Evolutionary conservation across 257 asterid genomes (phyloP).

Genomic region (Ehretia macrophylla): DNA sequence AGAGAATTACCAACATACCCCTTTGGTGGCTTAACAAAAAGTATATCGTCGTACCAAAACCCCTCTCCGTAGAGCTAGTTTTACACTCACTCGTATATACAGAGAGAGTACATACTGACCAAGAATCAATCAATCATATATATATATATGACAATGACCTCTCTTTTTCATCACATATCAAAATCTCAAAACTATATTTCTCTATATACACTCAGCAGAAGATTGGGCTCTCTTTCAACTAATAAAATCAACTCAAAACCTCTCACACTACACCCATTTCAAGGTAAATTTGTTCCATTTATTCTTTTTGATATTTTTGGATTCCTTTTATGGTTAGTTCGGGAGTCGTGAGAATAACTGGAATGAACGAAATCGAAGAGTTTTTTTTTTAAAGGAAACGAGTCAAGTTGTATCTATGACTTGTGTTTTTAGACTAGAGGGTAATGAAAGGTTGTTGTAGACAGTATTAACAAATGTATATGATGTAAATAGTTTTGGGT

Average conservation of each 20-base stretch:
- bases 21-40: too few species aligned
- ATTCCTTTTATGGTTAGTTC: background rate
- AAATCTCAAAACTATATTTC: conserved; percentile 21
- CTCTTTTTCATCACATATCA: conserved; percentile 31
- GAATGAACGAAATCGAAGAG: too few species aligned
- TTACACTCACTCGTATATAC: background rate
- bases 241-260: conserved; percentile 26
- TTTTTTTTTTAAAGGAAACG: too few species aligned
- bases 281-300: conserved; percentile 33
- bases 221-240: conserved; percentile 13
- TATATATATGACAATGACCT: conserved; percentile 27
- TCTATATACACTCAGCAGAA: conserved; percentile 19
- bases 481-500: too few species aligned
- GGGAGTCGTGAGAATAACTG: too few species aligned
- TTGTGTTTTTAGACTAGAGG: too few species aligned
- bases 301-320: background rate
- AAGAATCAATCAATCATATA: background rate
- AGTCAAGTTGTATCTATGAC: too few species aligned
- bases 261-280: conserved; percentile 22
- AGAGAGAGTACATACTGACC: too few species aligned
- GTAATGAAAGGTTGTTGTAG: too few species aligned
- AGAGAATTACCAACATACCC: too few species aligned
- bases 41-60: too few species aligned
- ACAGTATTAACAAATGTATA: too few species aligned
- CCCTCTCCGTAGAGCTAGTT: background rate